Evolutionary conservation across 2,329 filamentous ascomycete genomes (phyloP).

Genomic region (Peltaster fructicola): DNA sequence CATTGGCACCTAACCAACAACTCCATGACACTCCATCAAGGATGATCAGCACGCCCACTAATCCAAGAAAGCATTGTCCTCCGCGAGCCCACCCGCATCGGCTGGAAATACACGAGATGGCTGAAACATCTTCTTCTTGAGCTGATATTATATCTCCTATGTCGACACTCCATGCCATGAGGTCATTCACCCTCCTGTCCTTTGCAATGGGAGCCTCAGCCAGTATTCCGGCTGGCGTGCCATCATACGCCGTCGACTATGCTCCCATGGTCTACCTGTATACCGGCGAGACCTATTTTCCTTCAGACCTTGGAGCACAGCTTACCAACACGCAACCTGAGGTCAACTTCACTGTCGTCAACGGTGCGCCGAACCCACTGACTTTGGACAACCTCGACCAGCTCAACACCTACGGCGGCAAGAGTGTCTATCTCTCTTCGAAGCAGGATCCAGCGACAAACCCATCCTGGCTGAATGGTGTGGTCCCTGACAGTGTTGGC

Average conservation of each 20-base stretch:
- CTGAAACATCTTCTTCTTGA: too few relatives aligned
- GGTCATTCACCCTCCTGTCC: neutral
- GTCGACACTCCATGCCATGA: too few relatives aligned
- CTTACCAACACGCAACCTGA: constrained; percentile 24
- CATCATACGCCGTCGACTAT: constrained; percentile 12
- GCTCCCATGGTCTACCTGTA: constrained; percentile 30
- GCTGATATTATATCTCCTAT: too few relatives aligned
- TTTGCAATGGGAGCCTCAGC: neutral
- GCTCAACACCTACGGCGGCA: constrained; percentile 20
- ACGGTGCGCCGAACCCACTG: constrained; percentile 20
- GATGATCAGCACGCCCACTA: too few relatives aligned
- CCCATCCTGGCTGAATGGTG: constrained; percentile 32
- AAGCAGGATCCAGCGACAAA: constrained; percentile 15
- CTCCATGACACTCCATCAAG: too few relatives aligned
- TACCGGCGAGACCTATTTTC: constrained; percentile 24
- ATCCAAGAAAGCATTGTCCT: too few relatives aligned
- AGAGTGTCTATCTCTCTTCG: constrained; percentile 27
- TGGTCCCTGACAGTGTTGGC: constrained; percentile 33
- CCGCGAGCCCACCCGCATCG: too few relatives aligned
- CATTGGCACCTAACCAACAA: too few relatives aligned
- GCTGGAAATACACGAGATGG: too few relatives aligned
- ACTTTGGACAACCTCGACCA: constrained; percentile 25
- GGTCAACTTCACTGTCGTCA: constrained; percentile 19
- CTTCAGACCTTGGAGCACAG: constrained; percentile 26
- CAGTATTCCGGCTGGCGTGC: constrained; percentile 7